Base-by-base conservation (phyloP, 2,329 filamentous ascomycete species). In the Ciborinia camelliae region DNA sequence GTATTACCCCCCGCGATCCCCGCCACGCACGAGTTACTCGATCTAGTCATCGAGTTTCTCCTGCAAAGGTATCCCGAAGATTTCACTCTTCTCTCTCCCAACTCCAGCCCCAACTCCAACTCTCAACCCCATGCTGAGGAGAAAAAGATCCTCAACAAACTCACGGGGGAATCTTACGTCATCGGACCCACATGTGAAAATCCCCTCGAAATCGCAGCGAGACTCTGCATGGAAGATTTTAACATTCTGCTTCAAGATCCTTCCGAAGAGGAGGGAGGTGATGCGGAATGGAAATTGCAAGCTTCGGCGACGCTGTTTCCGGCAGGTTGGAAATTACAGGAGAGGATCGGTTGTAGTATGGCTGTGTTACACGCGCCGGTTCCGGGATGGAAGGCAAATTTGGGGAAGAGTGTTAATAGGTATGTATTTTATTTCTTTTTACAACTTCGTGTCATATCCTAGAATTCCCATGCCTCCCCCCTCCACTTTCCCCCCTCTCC, bases 301-400 rank as follows among this genome's bases (percentile, higher is more conserved):
- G 82, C 81, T 30, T 81, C 80, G 53, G 81, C 82, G 6, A 84
- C 80, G 18, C 73, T 83, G 6, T 84, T 83, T 67, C 82, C 82
- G 1, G 79, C 81, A 0, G 82, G 82, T 9, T 84, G 81, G 81
- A 78, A 77, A 28, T 76, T 84, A 15, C 72, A 78, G 47, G 75
- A 79, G 52, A 77, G 81, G 32, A 81, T 84, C 52, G 81, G 81
- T 30, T 80, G 76, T 69, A 79, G 78, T 2, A 78, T 84, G 65
- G 77, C 79, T 23, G 75, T 76, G 50, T 75, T 84, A 61, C 80
- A 82, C 64, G 74, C 73, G 4, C 77, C 79, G 1, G 79, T 84
- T 3, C 78, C 80, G 1, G 71, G 79, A 15, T 84, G 82, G 82
- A 77, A 82, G 48, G 76, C 80, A 71, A 79, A 79, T 66, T 74